Base-by-base conservation (phyloP, 2,329 filamentous ascomycete genomes). In the Fusarium piperis region DNA sequence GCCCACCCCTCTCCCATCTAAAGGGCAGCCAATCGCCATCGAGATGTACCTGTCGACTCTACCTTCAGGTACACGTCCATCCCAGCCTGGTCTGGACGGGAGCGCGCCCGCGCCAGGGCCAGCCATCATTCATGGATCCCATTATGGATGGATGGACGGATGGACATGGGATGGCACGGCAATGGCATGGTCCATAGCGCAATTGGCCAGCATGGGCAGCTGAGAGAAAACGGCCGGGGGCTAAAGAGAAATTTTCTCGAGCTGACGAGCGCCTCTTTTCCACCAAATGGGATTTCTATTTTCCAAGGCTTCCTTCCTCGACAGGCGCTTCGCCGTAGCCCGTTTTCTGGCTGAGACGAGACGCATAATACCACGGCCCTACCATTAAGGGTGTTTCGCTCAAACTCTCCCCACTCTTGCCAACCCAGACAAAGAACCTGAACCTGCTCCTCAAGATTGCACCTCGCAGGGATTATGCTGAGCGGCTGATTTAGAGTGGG, bases 401-500 rank as follows among this genome's bases (percentile, higher is more conserved):
- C 32, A 35, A 59, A 48, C 58, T 72, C 52, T 56, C 65, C 46
- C 67, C 65, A 69, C 67, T 60, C 52, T 58, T 26, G 65, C 30
- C 48, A 35, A 62, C 44, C 30, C 57, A 65, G 30, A 69, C 69
- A 66, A 23, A 23, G 59, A 28, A 39, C 26, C 41, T 30, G 44
- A 28, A 48, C 44, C 61, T 72, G 68, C 61, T 68, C 64, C n/a
- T 33, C 64, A 66, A 71, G 65, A 72, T 72, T 72, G 38, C 70
- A 61, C 33, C 16, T 51, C 36, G 56, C 70, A 72, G 56, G 66
- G 70, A 57, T 72, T 18, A 41, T 64, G 70, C 70, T 67, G 66
- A 70, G 70, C 70, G 70, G 70, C 70, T 72, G 70, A 73, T 70
- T 55, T 41, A 60, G 35, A 67, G 69, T 68, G 69, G 69, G 48